A percentile compares a stretch with the other conserved stretches of the same genome.
phyloP scores from a whole-genome alignment of 345 rosid species.

The rapeseed (Brassica napus) region DNA sequence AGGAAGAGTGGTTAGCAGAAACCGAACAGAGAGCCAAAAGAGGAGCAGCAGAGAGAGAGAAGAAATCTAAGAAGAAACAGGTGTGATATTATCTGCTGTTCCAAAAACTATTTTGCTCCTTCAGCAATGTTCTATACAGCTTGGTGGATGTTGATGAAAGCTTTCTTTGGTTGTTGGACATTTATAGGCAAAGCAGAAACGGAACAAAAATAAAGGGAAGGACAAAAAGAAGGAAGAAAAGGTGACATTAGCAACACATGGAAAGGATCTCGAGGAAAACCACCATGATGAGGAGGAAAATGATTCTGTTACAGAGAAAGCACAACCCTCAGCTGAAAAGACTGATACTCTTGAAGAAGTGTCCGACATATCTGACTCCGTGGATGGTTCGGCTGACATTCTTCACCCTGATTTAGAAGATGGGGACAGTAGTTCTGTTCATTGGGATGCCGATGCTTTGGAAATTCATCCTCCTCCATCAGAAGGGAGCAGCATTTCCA shows the following conservation, averaged over 20 bases:
- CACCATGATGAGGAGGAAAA: slow-evolving; percentile 47
- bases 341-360: slow-evolving; percentile 63
- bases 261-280: slow-evolving; percentile 50
- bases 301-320: slow-evolving; percentile 47
- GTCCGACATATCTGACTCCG: slow-evolving; percentile 79
- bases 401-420: slow-evolving; percentile 82
- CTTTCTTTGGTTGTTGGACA: slow-evolving; percentile 23
- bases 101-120: not conserved
- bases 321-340: slow-evolving; percentile 56
- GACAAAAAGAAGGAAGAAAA: slow-evolving; percentile 80
- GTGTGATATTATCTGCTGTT: slow-evolving; percentile 37
- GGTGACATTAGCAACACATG: slow-evolving; percentile 36
- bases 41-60: slow-evolving; percentile 65
- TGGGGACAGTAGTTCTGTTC: slow-evolving; percentile 68
- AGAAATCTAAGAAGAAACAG: slow-evolving; percentile 94
- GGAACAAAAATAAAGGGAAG: slow-evolving; percentile 80
- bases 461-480: slow-evolving; percentile 64
- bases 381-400: slow-evolving; percentile 63
- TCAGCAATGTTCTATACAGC: not conserved
- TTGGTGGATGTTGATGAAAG: slow-evolving; percentile 22
- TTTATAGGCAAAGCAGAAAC: slow-evolving; percentile 77
- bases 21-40: slow-evolving; percentile 86
- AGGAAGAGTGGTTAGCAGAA: slow-evolving; percentile 86
- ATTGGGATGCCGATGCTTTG: slow-evolving; percentile 85
- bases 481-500: slow-evolving; percentile 47